Evolutionary conservation across 352 stramenopile genomes (phyloP).

Genomic region (Pseudoperonospora humuli): DNA sequence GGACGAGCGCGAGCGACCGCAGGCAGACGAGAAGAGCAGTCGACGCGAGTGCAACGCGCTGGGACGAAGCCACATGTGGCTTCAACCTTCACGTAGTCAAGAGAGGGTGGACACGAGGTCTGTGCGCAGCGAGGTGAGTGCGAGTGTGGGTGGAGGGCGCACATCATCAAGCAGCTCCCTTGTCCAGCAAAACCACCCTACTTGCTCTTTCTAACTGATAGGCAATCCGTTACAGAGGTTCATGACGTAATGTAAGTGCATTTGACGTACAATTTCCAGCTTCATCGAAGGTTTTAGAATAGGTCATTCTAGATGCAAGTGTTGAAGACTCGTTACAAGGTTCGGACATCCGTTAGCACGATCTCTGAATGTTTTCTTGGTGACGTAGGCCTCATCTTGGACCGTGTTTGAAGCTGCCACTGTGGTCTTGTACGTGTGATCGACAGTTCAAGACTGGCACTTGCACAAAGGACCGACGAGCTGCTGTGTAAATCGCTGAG

Average conservation of each 20-base stretch:
- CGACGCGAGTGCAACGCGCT: slow-evolving; percentile 10
- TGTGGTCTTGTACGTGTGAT: too few species aligned
- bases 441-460: too few species aligned
- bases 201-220: slow-evolving; percentile 6
- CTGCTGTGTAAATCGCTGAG: too few species aligned
- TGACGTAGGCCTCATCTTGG: too few species aligned
- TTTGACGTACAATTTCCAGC: neutral
- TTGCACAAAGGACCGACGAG: too few species aligned
- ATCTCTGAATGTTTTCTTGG: too few species aligned
- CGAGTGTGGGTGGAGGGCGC: slow-evolving; percentile 7
- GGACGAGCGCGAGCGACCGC: slow-evolving; percentile 13
- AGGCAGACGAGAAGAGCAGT: slow-evolving; percentile 20
- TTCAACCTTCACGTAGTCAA: slow-evolving; percentile 5
- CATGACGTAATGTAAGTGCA: neutral
- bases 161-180: slow-evolving; percentile 10
- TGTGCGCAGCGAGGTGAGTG: slow-evolving; percentile 8
- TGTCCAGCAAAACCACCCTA: slow-evolving; percentile 17
- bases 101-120: neutral
- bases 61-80: slow-evolving; percentile 19
- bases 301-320: slow-evolving; percentile 4
- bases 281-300: neutral
- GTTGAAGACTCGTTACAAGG: slow-evolving; percentile 19
- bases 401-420: too few species aligned
- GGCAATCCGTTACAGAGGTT: neutral
- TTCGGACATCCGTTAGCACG: too few species aligned